phyloP scores from a whole-genome alignment of 2,329 filamentous ascomycete species.

The Trichophyton schoenleinii region DNA sequence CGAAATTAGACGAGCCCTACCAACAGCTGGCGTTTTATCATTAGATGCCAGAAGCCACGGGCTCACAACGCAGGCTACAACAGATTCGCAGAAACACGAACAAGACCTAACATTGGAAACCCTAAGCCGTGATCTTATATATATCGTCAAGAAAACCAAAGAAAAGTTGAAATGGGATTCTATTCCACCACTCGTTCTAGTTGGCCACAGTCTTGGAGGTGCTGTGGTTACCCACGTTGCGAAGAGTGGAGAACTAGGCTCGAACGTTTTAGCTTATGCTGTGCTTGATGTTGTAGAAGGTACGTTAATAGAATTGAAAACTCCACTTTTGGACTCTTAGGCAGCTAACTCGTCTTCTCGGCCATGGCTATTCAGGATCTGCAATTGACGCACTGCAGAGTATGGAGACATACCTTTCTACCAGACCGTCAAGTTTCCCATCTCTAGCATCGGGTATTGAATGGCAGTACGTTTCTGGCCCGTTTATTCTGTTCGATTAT shows the following conservation, averaged over 20 bases:
- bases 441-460: slow-evolving; percentile 69
- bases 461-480: slow-evolving; percentile 54
- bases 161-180: slow-evolving; percentile 57
- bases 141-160: slow-evolving; percentile 56
- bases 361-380: slow-evolving; percentile 41
- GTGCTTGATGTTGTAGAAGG: slow-evolving; percentile 91
- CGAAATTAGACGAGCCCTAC: slow-evolving; percentile 64
- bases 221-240: slow-evolving; percentile 81
- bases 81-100: slow-evolving; percentile 19
- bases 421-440: slow-evolving; percentile 65
- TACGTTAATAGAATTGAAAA: slow-evolving; percentile 11
- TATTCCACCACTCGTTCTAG: slow-evolving; percentile 63
- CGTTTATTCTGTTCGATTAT: not conserved
- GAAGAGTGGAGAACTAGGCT: slow-evolving; percentile 51
- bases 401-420: slow-evolving; percentile 85
- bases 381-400: slow-evolving; percentile 88
- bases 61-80: slow-evolving; percentile 38
- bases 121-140: slow-evolving; percentile 58
- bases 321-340: not conserved
- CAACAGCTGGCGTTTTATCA: slow-evolving; percentile 70
- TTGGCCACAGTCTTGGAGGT: slow-evolving; percentile 87
- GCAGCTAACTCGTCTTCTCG: not conserved
- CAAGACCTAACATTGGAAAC: slow-evolving; percentile 61
- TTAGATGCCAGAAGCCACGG: slow-evolving; percentile 82
- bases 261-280: slow-evolving; percentile 65